Evolutionary conservation across 805 yeast species (phyloP).

Genomic region (Candida incommunis): DNA sequence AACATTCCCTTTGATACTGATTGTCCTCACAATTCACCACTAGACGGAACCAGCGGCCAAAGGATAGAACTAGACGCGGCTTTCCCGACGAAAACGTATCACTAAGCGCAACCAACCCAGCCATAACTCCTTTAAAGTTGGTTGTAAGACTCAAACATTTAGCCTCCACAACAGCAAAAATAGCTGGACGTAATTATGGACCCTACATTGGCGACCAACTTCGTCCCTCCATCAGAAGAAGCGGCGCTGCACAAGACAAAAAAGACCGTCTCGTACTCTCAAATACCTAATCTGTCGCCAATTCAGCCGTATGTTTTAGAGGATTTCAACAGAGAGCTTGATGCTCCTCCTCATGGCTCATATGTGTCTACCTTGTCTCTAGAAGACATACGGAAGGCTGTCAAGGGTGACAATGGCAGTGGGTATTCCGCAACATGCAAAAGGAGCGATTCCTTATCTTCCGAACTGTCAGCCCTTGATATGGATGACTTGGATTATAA

Average conservation of each 20-base stretch:
- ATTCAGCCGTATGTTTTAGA: conserved; percentile 70
- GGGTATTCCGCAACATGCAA: neutral
- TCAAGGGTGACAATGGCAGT: neutral
- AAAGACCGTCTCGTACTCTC: conserved; percentile 14
- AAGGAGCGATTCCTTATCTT: neutral
- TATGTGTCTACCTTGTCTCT: neutral
- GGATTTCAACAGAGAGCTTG: conserved; percentile 50
- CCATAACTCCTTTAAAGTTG: no score
- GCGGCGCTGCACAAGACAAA: neutral
- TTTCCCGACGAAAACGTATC: no score
- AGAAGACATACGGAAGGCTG: neutral
- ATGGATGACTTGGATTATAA: neutral
- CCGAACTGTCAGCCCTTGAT: neutral
- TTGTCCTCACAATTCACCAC: no score
- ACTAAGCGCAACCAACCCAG: no score
- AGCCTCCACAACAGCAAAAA: no score
- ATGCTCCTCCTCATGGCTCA: conserved; percentile 36
- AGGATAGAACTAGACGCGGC: no score
- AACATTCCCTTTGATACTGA: no score
- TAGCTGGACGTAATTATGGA: no score
- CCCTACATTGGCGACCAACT: conserved; percentile 84
- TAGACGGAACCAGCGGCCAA: no score
- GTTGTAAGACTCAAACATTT: no score
- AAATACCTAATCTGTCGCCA: conserved; percentile 50
- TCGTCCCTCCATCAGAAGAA: conserved; percentile 64